Base-by-base conservation (phyloP, 345 rosid species). In the Populus deltoides region DNA sequence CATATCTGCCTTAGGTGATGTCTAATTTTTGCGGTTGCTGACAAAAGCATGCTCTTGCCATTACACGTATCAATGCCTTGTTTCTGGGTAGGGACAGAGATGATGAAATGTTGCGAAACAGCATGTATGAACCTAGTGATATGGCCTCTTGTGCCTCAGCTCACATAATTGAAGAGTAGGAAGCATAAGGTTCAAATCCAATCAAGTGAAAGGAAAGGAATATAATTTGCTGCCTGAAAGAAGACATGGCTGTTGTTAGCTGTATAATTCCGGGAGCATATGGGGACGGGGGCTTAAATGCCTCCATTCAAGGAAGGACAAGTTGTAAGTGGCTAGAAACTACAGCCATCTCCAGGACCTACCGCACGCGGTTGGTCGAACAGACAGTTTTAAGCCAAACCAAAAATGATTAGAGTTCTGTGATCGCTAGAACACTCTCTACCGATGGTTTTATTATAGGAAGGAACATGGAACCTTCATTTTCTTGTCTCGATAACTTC, bases 381-480 rank as follows among this genome's bases (percentile, higher is more conserved):
- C 11, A 38, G 29, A 11, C 45, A 66, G 33, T 25, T 65, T 75
- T 27, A 38, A 29, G 11, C 55, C 57, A 8, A 71, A 61, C 47
- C 1, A 43, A 9, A 39, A n/a, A 20, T 5, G 18, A 24, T 2
- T 57, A 73, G 15, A 71, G 72, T 66, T 49, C 31, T 25, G 3
- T 33, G 43, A 41, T 70, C 36, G 33, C n/a, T 0, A 61, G 33
- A 41, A 62, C 62, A 57, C 6, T 13, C 71, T 22, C 25, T 6
- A 20, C 24, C 25, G 16, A 62, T 6, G 31, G 36, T 33, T 49
- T 72, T 43, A 2, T 72, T 59, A 2, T 3, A 11, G 36, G 61
- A 79, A 31, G 73, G 43, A 51, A n/a, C 24, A 12, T 27, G 59
- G 81, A 77, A 68, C 39, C 68, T 80, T 70, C 79, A 45, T 68